These are phyloP conservation scores for Cladophialophora psammophila DNA, from an alignment of 2,329 filamentous ascomycete species.

Conservation along the genomic window DNA sequence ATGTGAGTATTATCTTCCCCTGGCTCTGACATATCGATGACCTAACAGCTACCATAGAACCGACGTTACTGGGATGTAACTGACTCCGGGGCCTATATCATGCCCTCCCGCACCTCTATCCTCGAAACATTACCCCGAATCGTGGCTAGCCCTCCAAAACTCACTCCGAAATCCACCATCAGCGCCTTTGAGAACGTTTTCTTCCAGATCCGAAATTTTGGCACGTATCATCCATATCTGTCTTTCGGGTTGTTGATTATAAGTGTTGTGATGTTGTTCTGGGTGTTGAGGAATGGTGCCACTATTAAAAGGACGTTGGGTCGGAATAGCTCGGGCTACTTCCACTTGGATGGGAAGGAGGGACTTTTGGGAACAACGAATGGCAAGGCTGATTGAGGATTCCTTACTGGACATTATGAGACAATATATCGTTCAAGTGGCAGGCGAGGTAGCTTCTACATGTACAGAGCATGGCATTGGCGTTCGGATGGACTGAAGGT, in stretches of 20 bases:
- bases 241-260: conserved; percentile 50
- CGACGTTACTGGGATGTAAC: conserved; percentile 95
- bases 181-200: conserved; percentile 56
- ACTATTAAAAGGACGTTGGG: conserved; percentile 40
- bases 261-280: conserved; percentile 46
- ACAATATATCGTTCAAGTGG: not conserved
- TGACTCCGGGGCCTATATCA: conserved; percentile 86
- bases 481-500: conserved; percentile 20
- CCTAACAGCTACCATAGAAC: conserved; percentile 66
- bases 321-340: conserved; percentile 51
- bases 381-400: conserved; percentile 56
- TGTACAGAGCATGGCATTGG: conserved; percentile 36
- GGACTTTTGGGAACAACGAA: conserved; percentile 50
- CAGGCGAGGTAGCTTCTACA: conserved; percentile 11
- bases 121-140: conserved; percentile 75
- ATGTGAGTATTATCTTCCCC: conserved; percentile 67
- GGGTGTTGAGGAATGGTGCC: conserved; percentile 43
- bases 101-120: conserved; percentile 87
- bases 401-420: not conserved
- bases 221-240: conserved; percentile 53
- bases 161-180: conserved; percentile 59
- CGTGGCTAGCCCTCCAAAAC: conserved; percentile 56
- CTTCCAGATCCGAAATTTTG: conserved; percentile 54
- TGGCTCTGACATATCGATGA: conserved; percentile 31
- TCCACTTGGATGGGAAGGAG: conserved; percentile 58